phyloP scores from a whole-genome alignment of 2,329 filamentous ascomycete species.

The Biscogniauxia marginata region DNA sequence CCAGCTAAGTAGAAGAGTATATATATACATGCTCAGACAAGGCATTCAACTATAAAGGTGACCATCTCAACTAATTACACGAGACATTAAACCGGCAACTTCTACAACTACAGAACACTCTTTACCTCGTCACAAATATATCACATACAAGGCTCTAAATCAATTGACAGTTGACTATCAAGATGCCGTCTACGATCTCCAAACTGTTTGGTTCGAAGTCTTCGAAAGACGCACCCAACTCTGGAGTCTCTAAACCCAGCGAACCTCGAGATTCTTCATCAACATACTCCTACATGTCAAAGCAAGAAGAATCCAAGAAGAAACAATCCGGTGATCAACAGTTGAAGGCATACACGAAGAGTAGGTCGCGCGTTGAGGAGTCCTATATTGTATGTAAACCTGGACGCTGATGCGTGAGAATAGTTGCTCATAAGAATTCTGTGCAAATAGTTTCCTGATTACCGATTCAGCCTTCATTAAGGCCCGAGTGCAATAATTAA shows the following conservation, averaged over 20 bases:
- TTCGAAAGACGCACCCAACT: conserved; percentile 4
- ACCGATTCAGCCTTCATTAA: background rate
- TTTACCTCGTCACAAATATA: background rate
- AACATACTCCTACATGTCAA: conserved; percentile 17
- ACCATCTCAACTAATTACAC: background rate
- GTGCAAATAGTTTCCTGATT: conserved; percentile 10
- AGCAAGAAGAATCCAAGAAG: conserved; percentile 3
- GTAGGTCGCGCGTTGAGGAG: conserved; percentile 3
- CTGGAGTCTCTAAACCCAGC: background rate
- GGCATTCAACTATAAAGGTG: background rate
- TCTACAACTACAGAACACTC: background rate
- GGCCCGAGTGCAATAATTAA: background rate
- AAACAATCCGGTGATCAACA: conserved; percentile 7
- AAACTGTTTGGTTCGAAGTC: conserved; percentile 5
- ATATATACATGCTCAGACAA: background rate
- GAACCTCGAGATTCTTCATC: conserved; percentile 14
- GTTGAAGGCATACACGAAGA: conserved; percentile 7
- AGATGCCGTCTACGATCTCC: background rate
- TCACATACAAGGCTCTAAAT: no score
- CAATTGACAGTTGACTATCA: background rate
- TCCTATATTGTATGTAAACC: background rate
- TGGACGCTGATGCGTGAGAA: background rate
- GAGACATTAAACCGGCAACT: background rate
- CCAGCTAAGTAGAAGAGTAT: background rate
- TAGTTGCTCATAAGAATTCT: conserved; percentile 16